phyloP scores from a whole-genome alignment of 1,284 basidiomycete species.

The Clitocybe nebularis region DNA sequence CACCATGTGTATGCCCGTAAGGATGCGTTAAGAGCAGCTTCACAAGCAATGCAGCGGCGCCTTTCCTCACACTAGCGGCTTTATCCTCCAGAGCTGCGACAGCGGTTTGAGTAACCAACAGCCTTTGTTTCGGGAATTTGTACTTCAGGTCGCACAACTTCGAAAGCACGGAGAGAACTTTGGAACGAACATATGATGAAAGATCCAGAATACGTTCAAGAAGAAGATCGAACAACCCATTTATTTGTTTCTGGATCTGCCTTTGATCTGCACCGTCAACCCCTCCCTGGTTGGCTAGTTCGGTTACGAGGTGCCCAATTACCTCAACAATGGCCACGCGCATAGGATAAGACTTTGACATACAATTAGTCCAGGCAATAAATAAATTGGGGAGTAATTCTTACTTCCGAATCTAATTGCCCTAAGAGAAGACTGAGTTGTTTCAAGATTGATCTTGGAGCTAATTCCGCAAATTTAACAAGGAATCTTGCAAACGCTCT shows the following conservation, averaged over 20 bases:
- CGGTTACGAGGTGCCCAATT: conserved; percentile 76
- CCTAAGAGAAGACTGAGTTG: conserved; percentile 83
- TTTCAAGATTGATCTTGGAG: conserved; percentile 86
- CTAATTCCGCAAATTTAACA: conserved; percentile 75
- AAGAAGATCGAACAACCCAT: conserved; percentile 79
- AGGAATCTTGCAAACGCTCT: conserved; percentile 86
- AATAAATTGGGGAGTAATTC: conserved; percentile 18
- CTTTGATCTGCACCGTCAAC: conserved; percentile 52
- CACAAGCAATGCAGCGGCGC: conserved; percentile 75
- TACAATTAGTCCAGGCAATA: conserved; percentile 4
- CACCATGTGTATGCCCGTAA: conserved; percentile 86
- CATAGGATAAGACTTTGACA: conserved; percentile 86
- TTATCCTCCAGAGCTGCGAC: conserved; percentile 89
- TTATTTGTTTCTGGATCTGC: conserved; percentile 79
- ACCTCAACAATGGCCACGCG: conserved; percentile 90
- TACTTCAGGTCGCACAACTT: conserved; percentile 70
- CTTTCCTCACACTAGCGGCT: conserved; percentile 82
- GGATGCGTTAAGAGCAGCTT: conserved; percentile 88
- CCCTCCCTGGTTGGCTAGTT: conserved; percentile 57
- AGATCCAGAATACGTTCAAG: conserved; percentile 87
- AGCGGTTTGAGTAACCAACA: conserved; percentile 73
- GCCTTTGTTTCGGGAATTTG: conserved; percentile 87
- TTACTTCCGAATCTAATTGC: conserved; percentile 90
- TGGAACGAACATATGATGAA: conserved; percentile 88
- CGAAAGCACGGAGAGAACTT: conserved; percentile 76